Evolutionary conservation across 306 rosid genomes (phyloP), one percentile per base, ranked within the genome.

Genomic region (Vigna radiata): DNA sequence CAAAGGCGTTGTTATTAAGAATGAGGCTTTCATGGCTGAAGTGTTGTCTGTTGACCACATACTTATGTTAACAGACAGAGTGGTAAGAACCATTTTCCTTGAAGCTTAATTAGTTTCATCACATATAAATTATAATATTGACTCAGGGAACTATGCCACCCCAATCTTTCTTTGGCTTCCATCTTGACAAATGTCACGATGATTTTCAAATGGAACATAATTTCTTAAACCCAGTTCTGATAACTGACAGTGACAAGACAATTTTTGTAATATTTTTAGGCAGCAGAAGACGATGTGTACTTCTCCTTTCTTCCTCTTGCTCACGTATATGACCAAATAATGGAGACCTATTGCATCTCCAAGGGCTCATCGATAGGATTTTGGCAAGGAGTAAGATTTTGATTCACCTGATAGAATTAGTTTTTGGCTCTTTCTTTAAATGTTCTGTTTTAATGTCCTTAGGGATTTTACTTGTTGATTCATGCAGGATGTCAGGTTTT

Each of bases 231-330:
- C 23, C 14, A 48, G 47, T 56, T 29, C 27, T 37, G 44, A 60
- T 17, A 29, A 8, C 67, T 75, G 48, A 61, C 67, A 69, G 10
- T 75, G 59, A 69, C 60, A 75, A 15, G 54, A 69, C 43, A 41
- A 14, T 14, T 60, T 27, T 41, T 59, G 65, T 44, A 29, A 75
- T 23, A 60, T 41, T 56, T 46, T 61, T 66, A 82, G 85, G 85
- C 85, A 17, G 64, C 59, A 65, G 85, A 72, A 31, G 82, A 77
- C 2, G 85, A 82, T 48, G 82, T 82, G 15, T 82, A 82, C 82
- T 82, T 82, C 79, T 82, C 97, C 37, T 93, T 86, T 82, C 97
- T 93, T 73, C 96, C 94, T 33, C 85, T 93, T 82, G 94, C 97
- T 49, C 96, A 93, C 49, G 84, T 90, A 10, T 90, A 90, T 70